phyloP scores from a whole-genome alignment of 2,329 filamentous ascomycete genomes.

The Pseudopyrenochaeta lycopersici region DNA sequence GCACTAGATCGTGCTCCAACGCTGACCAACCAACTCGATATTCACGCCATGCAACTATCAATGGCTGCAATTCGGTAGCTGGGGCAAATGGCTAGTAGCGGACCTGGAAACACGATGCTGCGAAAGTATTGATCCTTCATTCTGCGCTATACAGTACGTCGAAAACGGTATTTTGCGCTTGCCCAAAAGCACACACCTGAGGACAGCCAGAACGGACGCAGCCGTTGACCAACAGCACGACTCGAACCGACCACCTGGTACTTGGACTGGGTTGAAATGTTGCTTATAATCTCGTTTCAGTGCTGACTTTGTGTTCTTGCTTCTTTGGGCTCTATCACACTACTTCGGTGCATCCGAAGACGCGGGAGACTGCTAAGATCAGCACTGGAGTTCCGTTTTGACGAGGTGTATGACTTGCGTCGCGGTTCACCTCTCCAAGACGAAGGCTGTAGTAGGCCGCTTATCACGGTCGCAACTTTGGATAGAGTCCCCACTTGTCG shows the following conservation, averaged over 20 bases:
- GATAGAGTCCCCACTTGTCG: neutral
- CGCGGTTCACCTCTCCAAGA: no score
- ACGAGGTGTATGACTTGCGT: no score
- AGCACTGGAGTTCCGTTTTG: no score
- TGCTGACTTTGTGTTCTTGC: neutral
- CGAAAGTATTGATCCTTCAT: neutral
- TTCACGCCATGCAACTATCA: no score
- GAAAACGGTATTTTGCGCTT: neutral
- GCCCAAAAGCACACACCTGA: neutral
- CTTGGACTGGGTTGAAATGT: conserved; percentile 2
- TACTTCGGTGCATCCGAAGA: no score
- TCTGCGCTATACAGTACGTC: neutral
- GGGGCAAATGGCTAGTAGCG: neutral
- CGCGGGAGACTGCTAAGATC: no score
- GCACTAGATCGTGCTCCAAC: neutral
- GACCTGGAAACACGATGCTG: neutral
- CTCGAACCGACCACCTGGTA: conserved; percentile 8
- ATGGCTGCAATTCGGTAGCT: conserved; percentile 1
- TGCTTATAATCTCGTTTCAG: neutral
- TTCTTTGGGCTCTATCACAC: no score
- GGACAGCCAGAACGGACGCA: neutral
- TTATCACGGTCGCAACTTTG: no score
- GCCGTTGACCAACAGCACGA: conserved; percentile 1
- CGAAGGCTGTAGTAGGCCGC: no score
- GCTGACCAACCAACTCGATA: neutral